These are phyloP conservation scores for Heritiera littoralis DNA, from an alignment of 345 rosid genomes.

Conservation along the genomic window DNA sequence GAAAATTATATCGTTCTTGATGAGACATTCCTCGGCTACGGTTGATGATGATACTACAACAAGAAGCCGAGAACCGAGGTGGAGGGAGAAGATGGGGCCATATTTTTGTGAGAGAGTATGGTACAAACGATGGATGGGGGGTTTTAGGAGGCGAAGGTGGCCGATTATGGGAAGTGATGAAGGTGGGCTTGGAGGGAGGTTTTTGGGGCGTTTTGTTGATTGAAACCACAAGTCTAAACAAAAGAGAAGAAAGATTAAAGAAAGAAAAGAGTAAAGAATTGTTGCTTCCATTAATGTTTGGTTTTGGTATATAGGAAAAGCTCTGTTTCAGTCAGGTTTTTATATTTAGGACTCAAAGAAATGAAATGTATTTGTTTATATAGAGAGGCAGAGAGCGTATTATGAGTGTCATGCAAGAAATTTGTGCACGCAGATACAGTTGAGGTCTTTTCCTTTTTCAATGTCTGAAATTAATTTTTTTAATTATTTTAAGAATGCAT, in stretches of 20 bases:
- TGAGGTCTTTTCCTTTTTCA: no score
- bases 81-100: conserved; percentile 45
- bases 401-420: no score
- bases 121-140: no score
- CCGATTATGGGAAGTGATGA: no score
- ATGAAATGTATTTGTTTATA: not conserved
- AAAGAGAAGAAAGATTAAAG: not conserved
- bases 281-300: not conserved
- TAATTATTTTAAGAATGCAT: no score
- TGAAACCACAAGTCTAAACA: not conserved
- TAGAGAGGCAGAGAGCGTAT: not conserved
- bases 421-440: no score
- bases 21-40: conserved; percentile 55
- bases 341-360: not conserved
- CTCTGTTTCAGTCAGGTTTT: not conserved
- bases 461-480: no score
- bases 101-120: no score
- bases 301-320: no score
- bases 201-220: not conserved
- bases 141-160: no score
- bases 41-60: conserved; percentile 40
- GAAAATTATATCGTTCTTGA: conserved; percentile 46
- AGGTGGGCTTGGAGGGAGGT: no score
- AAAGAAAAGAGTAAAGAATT: not conserved
- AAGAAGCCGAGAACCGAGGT: conserved; percentile 38